Evolutionary conservation across 306 rosid species (phyloP).

Genomic region (Acacia crassicarpa): DNA sequence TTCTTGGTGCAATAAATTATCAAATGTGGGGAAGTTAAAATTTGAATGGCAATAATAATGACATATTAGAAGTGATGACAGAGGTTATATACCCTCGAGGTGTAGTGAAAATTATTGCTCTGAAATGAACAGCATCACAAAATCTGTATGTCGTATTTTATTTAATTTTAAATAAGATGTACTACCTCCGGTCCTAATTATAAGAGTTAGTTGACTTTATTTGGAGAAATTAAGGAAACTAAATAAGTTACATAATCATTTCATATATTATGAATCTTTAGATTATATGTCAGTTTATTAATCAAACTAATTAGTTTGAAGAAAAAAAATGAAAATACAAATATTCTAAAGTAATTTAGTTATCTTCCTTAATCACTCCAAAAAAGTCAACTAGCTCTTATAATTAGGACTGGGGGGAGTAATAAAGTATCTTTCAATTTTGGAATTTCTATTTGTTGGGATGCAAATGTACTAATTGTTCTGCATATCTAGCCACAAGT

Average conservation of each 20-base stretch:
- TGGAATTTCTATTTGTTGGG: neutral
- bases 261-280: too few species aligned
- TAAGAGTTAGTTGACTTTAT: too few species aligned
- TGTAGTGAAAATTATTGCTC: neutral
- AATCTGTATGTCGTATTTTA: neutral
- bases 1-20: neutral
- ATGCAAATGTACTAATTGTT: neutral
- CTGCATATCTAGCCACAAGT: conserved; percentile 10
- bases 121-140: neutral
- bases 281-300: too few species aligned
- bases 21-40: neutral
- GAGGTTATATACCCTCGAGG: neutral
- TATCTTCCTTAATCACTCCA: too few species aligned
- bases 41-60: neutral
- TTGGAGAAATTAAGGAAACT: too few species aligned
- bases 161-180: neutral
- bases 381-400: too few species aligned
- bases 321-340: too few species aligned
- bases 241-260: too few species aligned
- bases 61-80: neutral
- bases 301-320: too few species aligned
- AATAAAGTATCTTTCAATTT: neutral
- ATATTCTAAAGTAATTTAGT: too few species aligned
- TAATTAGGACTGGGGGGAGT: too few species aligned
- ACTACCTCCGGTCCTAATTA: too few species aligned